Evolutionary conservation across 352 stramenopile species (phyloP), one percentile per base, ranked within the genome.

Genomic region (Globisporangium cylindrosporum): DNA sequence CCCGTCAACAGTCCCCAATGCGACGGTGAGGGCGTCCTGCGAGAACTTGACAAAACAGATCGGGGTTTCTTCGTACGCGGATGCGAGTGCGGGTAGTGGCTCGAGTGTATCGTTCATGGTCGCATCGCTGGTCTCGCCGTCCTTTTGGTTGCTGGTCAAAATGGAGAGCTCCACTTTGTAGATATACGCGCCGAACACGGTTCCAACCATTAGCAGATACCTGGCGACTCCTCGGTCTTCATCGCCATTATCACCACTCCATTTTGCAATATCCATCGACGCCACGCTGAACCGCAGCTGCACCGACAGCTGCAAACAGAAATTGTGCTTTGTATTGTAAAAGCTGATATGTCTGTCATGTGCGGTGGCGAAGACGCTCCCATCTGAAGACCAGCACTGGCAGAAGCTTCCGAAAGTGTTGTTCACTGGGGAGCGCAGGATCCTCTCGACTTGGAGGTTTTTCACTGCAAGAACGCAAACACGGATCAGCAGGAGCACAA

Each of bases 1-100:
- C 22, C 84, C 84, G 34, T 92, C 82, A 15, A 84, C 70, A 0
- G 74, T 82, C 1, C 80, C 84, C 2, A 92, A 38, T 1, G 75
- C 80, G 59, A 75, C 63, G 6, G 55, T 73, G 4, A 41, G 22
- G 7, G 64, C 73, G 49, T 87, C 74, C 3, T 62, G 25, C 6
- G 81, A 81, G 53, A 85, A 77, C 46, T 76, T 71, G 20, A 87
- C 71, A 18, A 79, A 61, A 7, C 79, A 78, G 3, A 92, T 68
- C 1, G 78, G 67, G 2, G 84, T 67, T 3, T 75, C 74, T 18
- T 65, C 43, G 14, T 76, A 72, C 24, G 68, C 64, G 29, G 56
- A 67, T 2, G 75, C 74, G 9, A 78, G 46, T 3, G 59, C 63
- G 9, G 27, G 25, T 18, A 49, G 25, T 20, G 20, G 20, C 14